Percentiles rank a stretch among this genome's conserved stretches.
These are phyloP conservation scores for Kurtzmaniella fragi DNA, from an alignment of 805 yeast genomes.

Conservation along the genomic window DNA sequence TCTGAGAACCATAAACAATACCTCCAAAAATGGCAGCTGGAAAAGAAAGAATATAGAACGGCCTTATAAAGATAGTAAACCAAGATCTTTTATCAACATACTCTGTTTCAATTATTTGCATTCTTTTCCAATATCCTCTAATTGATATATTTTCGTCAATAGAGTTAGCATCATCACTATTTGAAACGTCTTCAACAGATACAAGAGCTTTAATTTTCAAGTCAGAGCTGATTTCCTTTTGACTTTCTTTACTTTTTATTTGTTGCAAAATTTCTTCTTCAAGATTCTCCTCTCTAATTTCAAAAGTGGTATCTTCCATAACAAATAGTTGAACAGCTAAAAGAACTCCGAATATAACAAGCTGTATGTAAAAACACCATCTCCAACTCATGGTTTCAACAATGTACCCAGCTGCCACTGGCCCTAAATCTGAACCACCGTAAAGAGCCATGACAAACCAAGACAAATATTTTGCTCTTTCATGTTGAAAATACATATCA, in stretches of 20 bases:
- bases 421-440: slow-evolving; percentile 40
- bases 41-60: slow-evolving; percentile 28
- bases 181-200: not conserved
- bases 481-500: slow-evolving; percentile 42
- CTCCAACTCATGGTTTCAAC: slow-evolving; percentile 34
- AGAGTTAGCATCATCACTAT: not conserved
- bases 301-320: slow-evolving; percentile 45
- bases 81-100: slow-evolving; percentile 39
- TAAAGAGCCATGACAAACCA: slow-evolving; percentile 36
- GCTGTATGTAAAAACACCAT: slow-evolving; percentile 31
- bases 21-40: slow-evolving; percentile 47
- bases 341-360: slow-evolving; percentile 26
- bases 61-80: slow-evolving; percentile 32
- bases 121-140: slow-evolving; percentile 33
- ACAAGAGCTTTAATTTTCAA: too few relatives aligned
- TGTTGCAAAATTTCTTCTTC: slow-evolving; percentile 29
- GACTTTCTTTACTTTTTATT: slow-evolving; percentile 10
- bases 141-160: slow-evolving; percentile 10
- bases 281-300: slow-evolving; percentile 9
- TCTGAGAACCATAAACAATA: slow-evolving; percentile 42
- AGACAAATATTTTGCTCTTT: slow-evolving; percentile 29
- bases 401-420: slow-evolving; percentile 41
- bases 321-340: slow-evolving; percentile 27
- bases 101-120: slow-evolving; percentile 29
- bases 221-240: too few relatives aligned